Base-by-base conservation (phyloP, 331 rosid species). In the Malus hybrid region DNA sequence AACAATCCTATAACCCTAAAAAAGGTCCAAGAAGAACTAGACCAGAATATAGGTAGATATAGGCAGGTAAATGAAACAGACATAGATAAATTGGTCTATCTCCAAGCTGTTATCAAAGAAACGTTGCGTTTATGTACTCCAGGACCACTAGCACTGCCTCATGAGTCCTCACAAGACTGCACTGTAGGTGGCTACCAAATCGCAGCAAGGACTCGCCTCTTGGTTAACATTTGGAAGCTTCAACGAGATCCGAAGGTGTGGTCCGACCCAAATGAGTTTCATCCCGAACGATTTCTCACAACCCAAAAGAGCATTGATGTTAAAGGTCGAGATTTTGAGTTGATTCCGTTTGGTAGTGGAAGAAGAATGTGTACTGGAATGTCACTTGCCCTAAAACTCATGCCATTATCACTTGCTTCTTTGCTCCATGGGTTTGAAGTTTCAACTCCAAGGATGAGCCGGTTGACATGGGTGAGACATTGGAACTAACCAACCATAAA, bases 261-360 rank as follows among this genome's bases (percentile, higher is more conserved):
- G 73, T 20, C 73, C n/a, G 73, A 68, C 60, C 60, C 73, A 6
- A 22, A 42, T 50, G 73, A 68, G 57, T 68, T 68, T 28, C 28
- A 16, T 0, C 73, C 73, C 2, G 39, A 68, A 32, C 19, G 73
- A 10, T 68, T 68, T 22, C 34, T 68, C 58, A 68, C 73, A 24
- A 22, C 73, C 29, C 56, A 46, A n/a, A 68, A 68, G 73, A 52
- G 30, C 53, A 2, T 46, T 1, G 73, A 68, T 13, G 39, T 24
- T 2, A 68, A 44, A 18, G 73, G 73, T 24, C 28, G 16, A 6
- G 34, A 68, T 46, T 68, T 42, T 26, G 73, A 68, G 73, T 29
- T 68, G 28, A 22, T 68, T 16, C 73, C 60, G 10, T 68, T 68
- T 44, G 72, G 72, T 2, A 24, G 34, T 44, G 72, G 72, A 10